These are phyloP conservation scores for Sphaerulina vaccinii DNA, from an alignment of 2,329 filamentous ascomycete species.

Conservation along the genomic window DNA sequence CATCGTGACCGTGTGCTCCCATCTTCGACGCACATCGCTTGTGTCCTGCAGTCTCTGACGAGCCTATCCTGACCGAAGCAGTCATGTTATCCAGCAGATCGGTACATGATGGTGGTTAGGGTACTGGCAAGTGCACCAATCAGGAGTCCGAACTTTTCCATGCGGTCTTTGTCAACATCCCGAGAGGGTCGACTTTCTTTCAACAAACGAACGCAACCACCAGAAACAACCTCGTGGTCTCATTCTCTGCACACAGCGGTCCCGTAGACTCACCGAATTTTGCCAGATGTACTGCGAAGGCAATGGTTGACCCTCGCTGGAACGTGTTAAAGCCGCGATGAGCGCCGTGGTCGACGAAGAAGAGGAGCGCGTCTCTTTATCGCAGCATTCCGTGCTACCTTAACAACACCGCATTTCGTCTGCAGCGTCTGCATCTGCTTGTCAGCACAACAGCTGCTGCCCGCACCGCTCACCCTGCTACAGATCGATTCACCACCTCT, in stretches of 20 bases:
- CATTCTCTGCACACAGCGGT: constrained; percentile 10
- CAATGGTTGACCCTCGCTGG: constrained; percentile 5
- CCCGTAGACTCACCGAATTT: constrained; percentile 15
- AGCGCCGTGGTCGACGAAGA: not conserved
- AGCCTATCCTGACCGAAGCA: not conserved
- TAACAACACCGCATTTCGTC: not conserved
- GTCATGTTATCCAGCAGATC: constrained; percentile 27
- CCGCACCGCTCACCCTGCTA: not conserved
- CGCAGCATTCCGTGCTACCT: not conserved
- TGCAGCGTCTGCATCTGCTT: not conserved
- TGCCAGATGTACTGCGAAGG: constrained; percentile 12
- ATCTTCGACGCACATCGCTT: not conserved
- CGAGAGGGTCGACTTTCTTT: no score
- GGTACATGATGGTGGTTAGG: constrained; percentile 25
- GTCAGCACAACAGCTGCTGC: not conserved
- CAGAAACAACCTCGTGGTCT: constrained; percentile 14
- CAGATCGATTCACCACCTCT: not conserved
- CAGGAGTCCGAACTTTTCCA: no score
- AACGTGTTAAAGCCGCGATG: constrained; percentile 7
- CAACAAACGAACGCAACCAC: no score
- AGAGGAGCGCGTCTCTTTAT: not conserved
- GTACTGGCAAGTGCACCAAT: no score
- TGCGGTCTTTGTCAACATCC: no score
- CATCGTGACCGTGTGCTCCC: not conserved
- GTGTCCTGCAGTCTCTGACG: not conserved